Conservation (phyloP, 768 basidiomycete genomes). For the Rhodotorula graminis region DNA sequence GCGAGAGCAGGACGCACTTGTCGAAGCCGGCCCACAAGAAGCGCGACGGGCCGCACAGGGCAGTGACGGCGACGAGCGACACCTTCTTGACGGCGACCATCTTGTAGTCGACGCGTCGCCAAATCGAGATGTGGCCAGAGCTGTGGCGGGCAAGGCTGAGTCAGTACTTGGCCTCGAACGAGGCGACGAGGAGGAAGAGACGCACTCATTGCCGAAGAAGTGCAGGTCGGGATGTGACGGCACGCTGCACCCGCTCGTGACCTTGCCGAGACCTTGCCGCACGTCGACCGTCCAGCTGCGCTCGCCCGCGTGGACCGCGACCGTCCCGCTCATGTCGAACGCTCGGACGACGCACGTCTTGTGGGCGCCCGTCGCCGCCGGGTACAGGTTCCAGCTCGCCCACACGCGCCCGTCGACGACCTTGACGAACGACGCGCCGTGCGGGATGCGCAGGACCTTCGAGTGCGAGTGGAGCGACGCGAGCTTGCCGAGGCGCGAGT, state of each 20-base stretch:
- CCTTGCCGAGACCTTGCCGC: neutral
- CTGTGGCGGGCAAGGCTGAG: neutral
- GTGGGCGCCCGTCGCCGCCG: neutral
- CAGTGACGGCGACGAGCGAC: neutral
- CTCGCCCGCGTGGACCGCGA: neutral
- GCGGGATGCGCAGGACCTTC: slow-evolving; percentile 2
- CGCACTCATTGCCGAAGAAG: slow-evolving; percentile 28
- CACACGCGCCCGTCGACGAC: slow-evolving; percentile 1
- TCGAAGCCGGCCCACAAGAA: slow-evolving; percentile 25
- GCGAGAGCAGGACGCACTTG: neutral
- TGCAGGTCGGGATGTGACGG: neutral
- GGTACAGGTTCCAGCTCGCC: neutral
- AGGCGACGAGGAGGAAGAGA: neutral
- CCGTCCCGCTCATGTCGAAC: slow-evolving; percentile 1
- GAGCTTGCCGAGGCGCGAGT: neutral
- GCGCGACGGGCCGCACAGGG: slow-evolving; percentile 19
- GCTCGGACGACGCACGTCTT: neutral
- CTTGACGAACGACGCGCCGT: neutral
- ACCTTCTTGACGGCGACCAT: slow-evolving; percentile 2
- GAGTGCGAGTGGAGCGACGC: slow-evolving; percentile 10
- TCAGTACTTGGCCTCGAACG: neutral
- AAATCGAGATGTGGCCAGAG: slow-evolving; percentile 21
- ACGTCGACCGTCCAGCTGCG: neutral
- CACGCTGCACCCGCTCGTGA: slow-evolving; percentile 3
- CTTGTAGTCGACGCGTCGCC: neutral